These are phyloP conservation scores for Mortierella sp. DNA, from an alignment of 371 early-diverging fungal species.

Conservation along the genomic window DNA sequence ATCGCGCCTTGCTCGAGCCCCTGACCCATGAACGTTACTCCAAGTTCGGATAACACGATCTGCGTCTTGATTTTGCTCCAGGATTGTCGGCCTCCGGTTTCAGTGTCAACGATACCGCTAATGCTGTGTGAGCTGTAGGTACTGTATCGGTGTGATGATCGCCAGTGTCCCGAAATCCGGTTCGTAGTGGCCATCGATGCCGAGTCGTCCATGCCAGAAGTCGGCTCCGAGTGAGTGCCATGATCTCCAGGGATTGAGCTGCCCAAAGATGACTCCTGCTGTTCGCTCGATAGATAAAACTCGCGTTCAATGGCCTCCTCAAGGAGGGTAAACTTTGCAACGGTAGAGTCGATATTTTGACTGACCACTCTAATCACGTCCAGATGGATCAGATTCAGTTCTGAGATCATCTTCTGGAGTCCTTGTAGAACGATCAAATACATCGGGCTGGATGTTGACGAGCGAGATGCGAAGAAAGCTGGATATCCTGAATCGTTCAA, in stretches of 20 bases:
- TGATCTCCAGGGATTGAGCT: not conserved
- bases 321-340: slow-evolving; percentile 34
- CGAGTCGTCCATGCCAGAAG: slow-evolving; percentile 38
- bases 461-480: not conserved
- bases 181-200: slow-evolving; percentile 15
- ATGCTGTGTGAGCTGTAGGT: not conserved
- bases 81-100: slow-evolving; percentile 21
- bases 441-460: slow-evolving; percentile 4
- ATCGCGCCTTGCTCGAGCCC: slow-evolving; percentile 34
- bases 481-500: slow-evolving; percentile 31
- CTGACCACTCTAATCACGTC: slow-evolving; percentile 31
- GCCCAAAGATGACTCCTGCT: slow-evolving; percentile 13
- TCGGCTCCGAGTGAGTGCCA: slow-evolving; percentile 5
- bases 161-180: slow-evolving; percentile 10
- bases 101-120: not conserved
- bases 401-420: slow-evolving; percentile 29
- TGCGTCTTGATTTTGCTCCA: slow-evolving; percentile 34
- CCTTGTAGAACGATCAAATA: slow-evolving; percentile 28
- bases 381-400: slow-evolving; percentile 31
- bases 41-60: slow-evolving; percentile 36
- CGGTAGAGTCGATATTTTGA: slow-evolving; percentile 35
- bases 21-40: slow-evolving; percentile 39
- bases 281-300: slow-evolving; percentile 36
- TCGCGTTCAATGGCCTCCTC: slow-evolving; percentile 50
- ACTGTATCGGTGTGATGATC: slow-evolving; percentile 1